phyloP scores from a whole-genome alignment of 176 grass and related monocot genomes.

The Saccharum officinarum region DNA sequence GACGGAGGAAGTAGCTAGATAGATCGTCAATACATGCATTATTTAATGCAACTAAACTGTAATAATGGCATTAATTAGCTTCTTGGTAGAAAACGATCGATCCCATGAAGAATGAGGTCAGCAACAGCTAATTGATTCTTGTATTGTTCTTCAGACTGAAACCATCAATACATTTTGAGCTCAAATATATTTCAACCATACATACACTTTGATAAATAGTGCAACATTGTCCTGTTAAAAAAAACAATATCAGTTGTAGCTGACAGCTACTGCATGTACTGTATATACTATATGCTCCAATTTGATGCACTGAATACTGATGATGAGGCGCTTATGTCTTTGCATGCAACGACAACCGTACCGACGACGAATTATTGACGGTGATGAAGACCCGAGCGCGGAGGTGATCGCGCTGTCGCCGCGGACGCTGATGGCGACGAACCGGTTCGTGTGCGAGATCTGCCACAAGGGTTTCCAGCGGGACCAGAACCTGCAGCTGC shows the following conservation, averaged over 20 bases:
- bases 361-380: background rate
- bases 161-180: background rate
- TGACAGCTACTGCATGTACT: background rate
- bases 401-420: constrained; percentile 92
- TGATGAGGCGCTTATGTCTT: background rate
- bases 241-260: background rate
- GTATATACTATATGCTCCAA: no score
- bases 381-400: constrained; percentile 60
- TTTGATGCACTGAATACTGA: background rate
- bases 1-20: no score
- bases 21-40: background rate
- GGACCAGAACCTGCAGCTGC: constrained; percentile 97
- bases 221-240: background rate
- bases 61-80: background rate
- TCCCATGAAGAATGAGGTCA: background rate
- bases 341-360: background rate
- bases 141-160: background rate
- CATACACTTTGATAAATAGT: background rate
- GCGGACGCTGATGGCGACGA: constrained; percentile 74
- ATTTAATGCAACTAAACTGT: background rate
- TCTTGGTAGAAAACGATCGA: background rate
- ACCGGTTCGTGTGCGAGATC: constrained; percentile 95
- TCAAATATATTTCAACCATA: background rate
- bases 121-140: background rate
- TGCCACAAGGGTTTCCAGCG: constrained; percentile 93